Evolutionary conservation across 2,329 filamentous ascomycete genomes (phyloP).

Genomic region (Colletotrichum trifolii): DNA sequence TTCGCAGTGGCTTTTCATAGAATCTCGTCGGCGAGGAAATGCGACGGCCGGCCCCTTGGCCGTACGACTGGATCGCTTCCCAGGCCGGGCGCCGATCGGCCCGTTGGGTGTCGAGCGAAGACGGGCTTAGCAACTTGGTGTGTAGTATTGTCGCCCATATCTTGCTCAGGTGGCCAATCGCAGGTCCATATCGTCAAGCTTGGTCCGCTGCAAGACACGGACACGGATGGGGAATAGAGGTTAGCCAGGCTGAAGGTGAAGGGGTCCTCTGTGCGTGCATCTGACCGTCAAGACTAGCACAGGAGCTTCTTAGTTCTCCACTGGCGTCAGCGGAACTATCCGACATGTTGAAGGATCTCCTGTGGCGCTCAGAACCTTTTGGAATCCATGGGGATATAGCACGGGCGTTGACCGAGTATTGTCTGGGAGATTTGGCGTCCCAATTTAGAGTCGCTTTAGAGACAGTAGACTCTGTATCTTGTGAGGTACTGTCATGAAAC

Average conservation of each 20-base stretch:
- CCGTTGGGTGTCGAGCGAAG: not conserved
- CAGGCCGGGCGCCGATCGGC: slow-evolving; percentile 6
- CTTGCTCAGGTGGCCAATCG: too few species aligned
- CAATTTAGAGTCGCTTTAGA: too few species aligned
- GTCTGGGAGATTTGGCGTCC: too few species aligned
- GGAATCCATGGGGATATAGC: too few species aligned
- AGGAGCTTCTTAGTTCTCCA: not conserved
- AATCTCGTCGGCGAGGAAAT: not conserved
- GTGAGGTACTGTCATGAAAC: too few species aligned
- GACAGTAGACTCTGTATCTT: too few species aligned
- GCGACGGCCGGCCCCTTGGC: not conserved
- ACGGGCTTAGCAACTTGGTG: not conserved
- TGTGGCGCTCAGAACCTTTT: too few species aligned
- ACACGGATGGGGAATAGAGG: slow-evolving; percentile 2
- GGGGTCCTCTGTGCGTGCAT: slow-evolving; percentile 10
- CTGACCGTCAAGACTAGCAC: not conserved
- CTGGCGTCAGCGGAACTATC: slow-evolving; percentile 2
- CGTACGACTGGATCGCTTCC: not conserved
- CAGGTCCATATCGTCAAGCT: not conserved
- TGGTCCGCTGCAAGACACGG: not conserved
- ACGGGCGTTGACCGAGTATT: too few species aligned
- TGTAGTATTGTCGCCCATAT: too few species aligned
- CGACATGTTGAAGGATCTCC: not conserved
- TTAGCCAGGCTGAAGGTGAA: not conserved
- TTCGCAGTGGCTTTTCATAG: too few species aligned